Base-by-base conservation (phyloP, 495 filamentous ascomycete genomes). In the Hypoxylon lenormandii region DNA sequence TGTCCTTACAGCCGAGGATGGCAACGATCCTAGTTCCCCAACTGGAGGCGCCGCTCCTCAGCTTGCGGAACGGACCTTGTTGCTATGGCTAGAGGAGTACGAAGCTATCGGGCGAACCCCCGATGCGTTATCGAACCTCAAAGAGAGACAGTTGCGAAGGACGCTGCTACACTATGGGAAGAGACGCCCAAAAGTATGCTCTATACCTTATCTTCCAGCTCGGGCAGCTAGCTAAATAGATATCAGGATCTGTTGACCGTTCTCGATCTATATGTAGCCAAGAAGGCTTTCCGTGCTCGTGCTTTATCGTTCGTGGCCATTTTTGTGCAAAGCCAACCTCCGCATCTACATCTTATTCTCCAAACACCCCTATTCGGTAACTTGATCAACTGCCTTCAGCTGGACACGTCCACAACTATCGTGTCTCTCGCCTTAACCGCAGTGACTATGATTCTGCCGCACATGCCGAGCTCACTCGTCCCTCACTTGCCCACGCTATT, bases 361-460 rank as follows among this genome's bases (percentile, higher is more conserved):
- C 81, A 90, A 58, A 92, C 89, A 6, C 83, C 86, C 0, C 74
- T 93, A 13, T 86, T 92, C 56, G 81, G 83, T 48, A 86, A 88
- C 72, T 80, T 93, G 5, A 80, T 92, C 33, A 85, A 84, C 72
- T 92, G 88, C 56, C 79, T 93, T 4, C 87, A 90, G 71, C 83
- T 85, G 46, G 90, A 93, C 70, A 90, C 89, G 12, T 91, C 88
- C 0, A 88, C 90, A 0, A 85, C 86, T 10, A 86, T 89, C 7
- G 82, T 92, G 10, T 87, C 87, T 12, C 76, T 90, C 28, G 89
- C 90, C 7, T 75, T 93, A 53, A 87, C 88, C 8, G 80, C 85
- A 4, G 70, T 93, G 61, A 87, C 88, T 64, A 92, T 92, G 90
- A 86, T 92, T 46, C 78, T 93, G 53, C 90, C 90, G 11, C 89